Evolutionary conservation across 2,329 filamentous ascomycete species (phyloP), one percentile per base, ranked within the genome.

Genomic region (Neospermospora avenae): DNA sequence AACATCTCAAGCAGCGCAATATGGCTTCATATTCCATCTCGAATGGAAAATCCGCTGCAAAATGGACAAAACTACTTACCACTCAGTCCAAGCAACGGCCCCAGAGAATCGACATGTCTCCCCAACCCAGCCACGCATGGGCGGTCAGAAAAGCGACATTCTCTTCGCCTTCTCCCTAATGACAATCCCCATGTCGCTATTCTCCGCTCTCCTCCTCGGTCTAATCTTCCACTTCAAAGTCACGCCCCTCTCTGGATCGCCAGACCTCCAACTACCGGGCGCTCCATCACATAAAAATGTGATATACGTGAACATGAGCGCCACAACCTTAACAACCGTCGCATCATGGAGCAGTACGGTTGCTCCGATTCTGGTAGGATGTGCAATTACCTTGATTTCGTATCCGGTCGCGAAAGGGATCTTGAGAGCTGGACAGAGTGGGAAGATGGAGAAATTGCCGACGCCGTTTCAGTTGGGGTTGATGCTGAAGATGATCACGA

Each of bases 111-210:
- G 34, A 8, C 31, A 51, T 35, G 46, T n/a, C 4, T 35, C 46
- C 14, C n/a, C 16, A 13, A 14, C 16, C 16, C 3, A 8, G 22
- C 31, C 31, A 51, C 46, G 46, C 18, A 51, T 51, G 46, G 25
- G 46, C 8, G 46, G 46, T 37, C 46, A 31, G 2, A 16, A n/a
- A 4, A 28, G 51, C 18, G 51, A 54, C 31, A 54, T 54, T 22
- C 34, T 54, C 39, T 54, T 54, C 18, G 51, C 46, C 1, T 51
- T 51, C 31, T 51, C 28, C n/a, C 46, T 51, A n/a, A 51, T 51
- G 46, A 35, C 46, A 10, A 35, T 51, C 20, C 46, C 46, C 4
- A 51, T 51, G 46, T 35, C 46, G 3, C 11, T 51, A 5, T 51
- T 51, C n/a, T 51, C 46, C 11, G 46, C 46, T 4, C 46, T 51